Percentiles rank a stretch among this genome's conserved stretches.
Conservation (phyloP, 768 basidiomycete species). For the Naganishia antarctica region DNA sequence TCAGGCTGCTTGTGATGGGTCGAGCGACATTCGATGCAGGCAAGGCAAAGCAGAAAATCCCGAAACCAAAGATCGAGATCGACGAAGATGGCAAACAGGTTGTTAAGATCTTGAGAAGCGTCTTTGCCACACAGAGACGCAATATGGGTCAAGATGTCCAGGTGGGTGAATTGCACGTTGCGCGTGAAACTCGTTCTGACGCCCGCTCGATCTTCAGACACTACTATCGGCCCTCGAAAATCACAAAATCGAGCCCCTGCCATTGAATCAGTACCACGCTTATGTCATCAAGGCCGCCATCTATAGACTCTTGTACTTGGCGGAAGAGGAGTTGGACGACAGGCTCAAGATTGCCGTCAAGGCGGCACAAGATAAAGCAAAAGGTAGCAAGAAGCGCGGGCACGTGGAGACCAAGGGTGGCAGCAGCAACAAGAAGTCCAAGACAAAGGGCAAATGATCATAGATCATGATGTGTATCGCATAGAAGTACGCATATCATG, state of each 20-base stretch:
- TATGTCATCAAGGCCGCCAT: constrained; percentile 15
- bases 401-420: constrained; percentile 10
- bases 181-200: background rate
- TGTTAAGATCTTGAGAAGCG: constrained; percentile 5
- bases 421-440: constrained; percentile 21
- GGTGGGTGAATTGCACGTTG: background rate
- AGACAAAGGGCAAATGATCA: constrained; percentile 1
- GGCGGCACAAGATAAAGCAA: constrained; percentile 9
- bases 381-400: background rate
- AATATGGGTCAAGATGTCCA: constrained; percentile 1
- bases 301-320: constrained; percentile 1
- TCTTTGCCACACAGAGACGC: constrained; percentile 6
- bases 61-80: constrained; percentile 63
- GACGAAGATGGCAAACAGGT: constrained; percentile 28
- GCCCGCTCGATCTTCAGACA: background rate
- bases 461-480: background rate
- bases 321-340: constrained; percentile 9
- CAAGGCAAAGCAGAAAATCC: constrained; percentile 63
- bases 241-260: constrained; percentile 3
- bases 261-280: constrained; percentile 14
- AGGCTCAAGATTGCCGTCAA: constrained; percentile 8
- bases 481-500: too few species aligned
- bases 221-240: constrained; percentile 4
- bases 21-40: constrained; percentile 60
- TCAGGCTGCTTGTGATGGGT: constrained; percentile 60